Conservation (phyloP, 257 asterid species). For the Solanum etuberosum region DNA sequence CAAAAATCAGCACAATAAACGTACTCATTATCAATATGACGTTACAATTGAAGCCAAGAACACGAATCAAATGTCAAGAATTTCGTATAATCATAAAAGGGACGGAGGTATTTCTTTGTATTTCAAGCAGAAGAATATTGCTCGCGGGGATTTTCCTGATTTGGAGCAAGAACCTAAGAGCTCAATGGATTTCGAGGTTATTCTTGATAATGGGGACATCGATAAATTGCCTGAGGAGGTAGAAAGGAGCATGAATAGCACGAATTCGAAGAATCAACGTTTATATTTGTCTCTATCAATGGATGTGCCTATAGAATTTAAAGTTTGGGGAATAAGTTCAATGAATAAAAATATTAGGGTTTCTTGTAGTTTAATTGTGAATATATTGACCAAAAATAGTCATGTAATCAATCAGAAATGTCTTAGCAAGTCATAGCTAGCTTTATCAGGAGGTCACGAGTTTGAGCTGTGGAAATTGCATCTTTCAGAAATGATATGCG, state of each 20-base stretch:
- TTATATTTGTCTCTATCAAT: background rate
- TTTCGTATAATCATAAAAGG: background rate
- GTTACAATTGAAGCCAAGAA: background rate
- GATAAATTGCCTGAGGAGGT: background rate
- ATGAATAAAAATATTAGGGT: background rate
- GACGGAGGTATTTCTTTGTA: background rate
- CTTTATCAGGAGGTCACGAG: background rate
- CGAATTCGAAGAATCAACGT: background rate
- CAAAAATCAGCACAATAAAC: background rate
- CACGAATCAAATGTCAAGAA: background rate
- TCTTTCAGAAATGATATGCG: too few relatives aligned
- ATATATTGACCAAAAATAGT: background rate
- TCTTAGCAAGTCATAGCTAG: background rate
- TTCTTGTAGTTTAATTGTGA: background rate
- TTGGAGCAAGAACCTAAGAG: background rate
- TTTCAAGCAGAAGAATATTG: background rate
- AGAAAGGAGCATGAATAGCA: background rate
- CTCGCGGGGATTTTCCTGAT: background rate
- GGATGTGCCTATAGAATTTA: background rate
- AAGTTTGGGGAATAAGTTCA: background rate
- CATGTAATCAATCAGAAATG: background rate
- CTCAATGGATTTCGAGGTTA: background rate
- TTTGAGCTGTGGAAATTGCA: too few relatives aligned
- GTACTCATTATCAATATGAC: background rate
- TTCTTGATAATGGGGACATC: background rate